Evolutionary conservation across 208 protist genomes (phyloP).

Genomic region (Leishmania arabica): DNA sequence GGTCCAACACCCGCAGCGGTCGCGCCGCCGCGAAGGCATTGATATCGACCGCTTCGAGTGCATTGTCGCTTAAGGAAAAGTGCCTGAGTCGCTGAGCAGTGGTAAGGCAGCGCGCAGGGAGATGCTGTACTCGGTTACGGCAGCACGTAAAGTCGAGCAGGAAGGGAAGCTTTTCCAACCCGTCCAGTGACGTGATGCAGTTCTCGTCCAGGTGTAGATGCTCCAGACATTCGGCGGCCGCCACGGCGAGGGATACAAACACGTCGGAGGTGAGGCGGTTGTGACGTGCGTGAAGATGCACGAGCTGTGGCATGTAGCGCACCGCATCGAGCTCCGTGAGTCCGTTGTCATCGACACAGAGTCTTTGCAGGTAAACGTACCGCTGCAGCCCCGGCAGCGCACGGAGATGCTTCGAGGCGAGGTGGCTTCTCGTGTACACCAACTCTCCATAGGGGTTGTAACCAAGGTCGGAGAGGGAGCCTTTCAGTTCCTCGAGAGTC

Average conservation of each 20-base stretch:
- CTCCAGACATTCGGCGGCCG: slow-evolving; percentile 50
- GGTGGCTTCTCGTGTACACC: slow-evolving; percentile 51
- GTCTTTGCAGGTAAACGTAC: slow-evolving; percentile 68
- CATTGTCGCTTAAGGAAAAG: slow-evolving; percentile 49
- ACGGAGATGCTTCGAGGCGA: slow-evolving; percentile 33
- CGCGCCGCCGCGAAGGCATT: slow-evolving; percentile 49
- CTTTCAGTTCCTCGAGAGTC: slow-evolving; percentile 8
- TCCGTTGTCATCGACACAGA: slow-evolving; percentile 67
- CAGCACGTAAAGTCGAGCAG: slow-evolving; percentile 54
- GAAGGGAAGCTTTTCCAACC: slow-evolving; percentile 58
- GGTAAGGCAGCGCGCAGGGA: slow-evolving; percentile 25
- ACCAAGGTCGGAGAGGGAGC: slow-evolving; percentile 47
- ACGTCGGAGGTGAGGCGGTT: slow-evolving; percentile 62
- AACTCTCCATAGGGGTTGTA: slow-evolving; percentile 66
- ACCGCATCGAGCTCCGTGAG: slow-evolving; percentile 64
- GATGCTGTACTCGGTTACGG: slow-evolving; percentile 50
- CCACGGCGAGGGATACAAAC: slow-evolving; percentile 44
- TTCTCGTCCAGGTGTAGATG: slow-evolving; percentile 66
- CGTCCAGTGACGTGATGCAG: slow-evolving; percentile 48
- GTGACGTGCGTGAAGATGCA: slow-evolving; percentile 65
- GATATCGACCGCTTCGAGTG: slow-evolving; percentile 20
- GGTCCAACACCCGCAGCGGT: slow-evolving; percentile 52
- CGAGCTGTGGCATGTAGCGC: slow-evolving; percentile 40
- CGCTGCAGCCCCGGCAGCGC: slow-evolving; percentile 40
- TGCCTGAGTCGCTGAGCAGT: slow-evolving; percentile 42